These are phyloP conservation scores for Coleophoma eucalyptorum DNA, from an alignment of 2,329 filamentous ascomycete species.

Conservation along the genomic window DNA sequence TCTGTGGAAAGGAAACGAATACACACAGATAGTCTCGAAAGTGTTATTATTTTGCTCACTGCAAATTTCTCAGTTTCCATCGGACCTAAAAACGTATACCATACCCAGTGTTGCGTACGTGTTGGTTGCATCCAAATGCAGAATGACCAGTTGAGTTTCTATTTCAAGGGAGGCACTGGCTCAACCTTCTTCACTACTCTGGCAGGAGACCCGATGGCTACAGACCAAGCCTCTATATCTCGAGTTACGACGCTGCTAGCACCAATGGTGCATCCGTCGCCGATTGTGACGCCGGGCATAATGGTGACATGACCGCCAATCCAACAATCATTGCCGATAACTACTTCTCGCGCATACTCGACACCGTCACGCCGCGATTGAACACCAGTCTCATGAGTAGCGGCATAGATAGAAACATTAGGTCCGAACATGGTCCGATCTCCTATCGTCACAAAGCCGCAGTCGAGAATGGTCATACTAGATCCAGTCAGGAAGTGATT, in stretches of 20 bases:
- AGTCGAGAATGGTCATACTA: slow-evolving; percentile 53
- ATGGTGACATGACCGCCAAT: slow-evolving; percentile 45
- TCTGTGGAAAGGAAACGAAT: too few species aligned
- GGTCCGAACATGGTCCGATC: slow-evolving; percentile 50
- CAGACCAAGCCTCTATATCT: slow-evolving; percentile 41
- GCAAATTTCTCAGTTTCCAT: too few species aligned
- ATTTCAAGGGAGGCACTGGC: neutral
- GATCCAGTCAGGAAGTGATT: neutral
- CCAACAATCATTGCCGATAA: slow-evolving; percentile 50
- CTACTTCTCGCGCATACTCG: slow-evolving; percentile 40
- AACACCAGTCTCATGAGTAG: slow-evolving; percentile 65
- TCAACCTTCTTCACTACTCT: slow-evolving; percentile 42
- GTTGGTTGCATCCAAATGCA: too few species aligned
- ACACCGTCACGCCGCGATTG: slow-evolving; percentile 41
- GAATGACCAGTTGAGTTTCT: too few species aligned
- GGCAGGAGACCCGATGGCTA: slow-evolving; percentile 44
- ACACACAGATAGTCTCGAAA: too few species aligned
- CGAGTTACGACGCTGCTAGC: slow-evolving; percentile 45
- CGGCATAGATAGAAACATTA: slow-evolving; percentile 66
- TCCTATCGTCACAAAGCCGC: slow-evolving; percentile 51
- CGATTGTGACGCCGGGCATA: slow-evolving; percentile 47
- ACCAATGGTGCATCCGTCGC: slow-evolving; percentile 45
- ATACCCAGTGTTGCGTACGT: too few species aligned
- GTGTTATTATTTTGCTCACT: too few species aligned
- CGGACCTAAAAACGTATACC: too few species aligned